These are phyloP conservation scores for Kondoa malvinella DNA, from an alignment of 768 basidiomycete genomes.

Conservation along the genomic window DNA sequence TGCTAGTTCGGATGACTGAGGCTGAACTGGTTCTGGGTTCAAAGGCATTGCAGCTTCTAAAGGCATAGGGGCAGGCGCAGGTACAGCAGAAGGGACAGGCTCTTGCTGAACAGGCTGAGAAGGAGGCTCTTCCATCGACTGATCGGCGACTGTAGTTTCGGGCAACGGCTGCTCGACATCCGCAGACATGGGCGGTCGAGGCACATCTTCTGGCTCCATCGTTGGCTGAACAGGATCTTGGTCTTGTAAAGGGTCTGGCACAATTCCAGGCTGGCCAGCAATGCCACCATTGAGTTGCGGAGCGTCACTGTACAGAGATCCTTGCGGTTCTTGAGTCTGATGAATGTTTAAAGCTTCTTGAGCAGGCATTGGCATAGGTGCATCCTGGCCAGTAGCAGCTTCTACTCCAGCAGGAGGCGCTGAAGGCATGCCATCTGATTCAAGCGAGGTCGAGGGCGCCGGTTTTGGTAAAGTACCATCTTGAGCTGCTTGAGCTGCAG, in stretches of 20 bases:
- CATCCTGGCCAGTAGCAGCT: background rate
- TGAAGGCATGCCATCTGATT: background rate
- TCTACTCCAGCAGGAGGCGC: background rate
- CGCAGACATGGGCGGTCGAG: slow-evolving; percentile 9
- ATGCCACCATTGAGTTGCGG: background rate
- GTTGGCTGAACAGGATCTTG: background rate
- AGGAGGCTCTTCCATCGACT: background rate
- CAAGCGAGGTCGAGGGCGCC: background rate
- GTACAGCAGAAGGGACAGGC: background rate
- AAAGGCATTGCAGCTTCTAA: too few relatives aligned
- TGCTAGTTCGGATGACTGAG: too few relatives aligned
- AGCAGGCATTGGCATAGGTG: background rate
- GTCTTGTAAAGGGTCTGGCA: background rate
- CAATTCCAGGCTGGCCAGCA: background rate
- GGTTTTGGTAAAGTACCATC: background rate
- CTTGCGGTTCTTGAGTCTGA: background rate
- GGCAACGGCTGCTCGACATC: slow-evolving; percentile 14
- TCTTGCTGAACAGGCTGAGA: background rate
- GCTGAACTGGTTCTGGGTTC: too few relatives aligned
- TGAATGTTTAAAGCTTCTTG: background rate
- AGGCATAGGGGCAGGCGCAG: too few relatives aligned
- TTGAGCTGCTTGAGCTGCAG: background rate
- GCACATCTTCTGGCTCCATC: background rate
- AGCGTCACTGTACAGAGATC: background rate
- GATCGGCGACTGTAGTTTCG: slow-evolving; percentile 7